These are phyloP conservation scores for Trichoderma oligosporum DNA, from an alignment of 2,329 filamentous ascomycete species.

Conservation along the genomic window DNA sequence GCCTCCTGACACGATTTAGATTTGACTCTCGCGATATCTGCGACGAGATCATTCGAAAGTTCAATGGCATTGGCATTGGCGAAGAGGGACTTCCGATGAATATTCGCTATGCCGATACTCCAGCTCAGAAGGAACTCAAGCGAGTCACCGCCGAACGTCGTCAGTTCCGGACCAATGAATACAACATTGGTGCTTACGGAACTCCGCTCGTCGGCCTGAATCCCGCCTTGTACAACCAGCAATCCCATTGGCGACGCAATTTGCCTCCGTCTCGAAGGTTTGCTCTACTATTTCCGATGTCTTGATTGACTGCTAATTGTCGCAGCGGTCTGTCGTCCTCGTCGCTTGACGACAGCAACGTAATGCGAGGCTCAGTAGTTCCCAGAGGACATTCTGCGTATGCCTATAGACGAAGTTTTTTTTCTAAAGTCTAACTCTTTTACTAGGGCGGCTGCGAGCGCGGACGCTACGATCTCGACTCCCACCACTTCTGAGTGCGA, in stretches of 20 bases:
- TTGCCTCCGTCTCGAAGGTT: conserved; percentile 32
- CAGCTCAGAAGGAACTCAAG: conserved; percentile 94
- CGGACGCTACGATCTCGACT: conserved; percentile 37
- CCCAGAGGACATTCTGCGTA: conserved; percentile 38
- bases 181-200: conserved; percentile 71
- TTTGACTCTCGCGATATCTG: conserved; percentile 88
- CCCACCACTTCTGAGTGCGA: conserved; percentile 48
- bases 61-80: conserved; percentile 73
- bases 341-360: conserved; percentile 29
- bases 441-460: conserved; percentile 36
- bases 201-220: conserved; percentile 57
- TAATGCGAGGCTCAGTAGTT: conserved; percentile 31
- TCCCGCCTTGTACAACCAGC: conserved; percentile 36
- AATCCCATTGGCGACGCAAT: conserved; percentile 37
- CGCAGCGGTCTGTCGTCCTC: conserved; percentile 29
- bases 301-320: conserved; percentile 10
- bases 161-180: conserved; percentile 94
- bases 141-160: conserved; percentile 91
- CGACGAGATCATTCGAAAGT: conserved; percentile 81
- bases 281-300: conserved; percentile 15
- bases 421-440: conserved; percentile 34
- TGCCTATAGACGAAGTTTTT: conserved; percentile 27
- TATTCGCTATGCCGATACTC: conserved; percentile 94
- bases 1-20: background rate
- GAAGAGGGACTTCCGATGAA: conserved; percentile 81